phyloP scores from a whole-genome alignment of 1,139 yeast genomes.

The Hyphopichia burtonii region DNA sequence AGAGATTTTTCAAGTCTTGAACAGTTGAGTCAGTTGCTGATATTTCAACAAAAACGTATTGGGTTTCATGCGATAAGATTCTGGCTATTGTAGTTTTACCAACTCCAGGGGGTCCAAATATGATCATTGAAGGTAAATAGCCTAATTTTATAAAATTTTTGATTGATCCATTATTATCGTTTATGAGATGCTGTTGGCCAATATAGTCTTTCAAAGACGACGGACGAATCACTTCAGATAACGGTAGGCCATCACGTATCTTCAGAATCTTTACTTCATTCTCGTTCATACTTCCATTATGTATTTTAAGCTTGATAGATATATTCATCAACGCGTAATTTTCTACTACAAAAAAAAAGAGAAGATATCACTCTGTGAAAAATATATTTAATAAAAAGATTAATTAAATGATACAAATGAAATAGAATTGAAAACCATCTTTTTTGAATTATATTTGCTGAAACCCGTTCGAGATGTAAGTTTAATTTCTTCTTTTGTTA shows the following conservation, averaged over 20 bases:
- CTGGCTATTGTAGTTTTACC: conserved; percentile 48
- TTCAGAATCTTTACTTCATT: not conserved
- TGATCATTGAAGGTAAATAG: conserved; percentile 44
- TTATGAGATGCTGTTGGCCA: conserved; percentile 40
- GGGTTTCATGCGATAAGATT: conserved; percentile 31
- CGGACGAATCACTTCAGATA: conserved; percentile 30
- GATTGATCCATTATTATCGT: conserved; percentile 27
- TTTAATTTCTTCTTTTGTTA: not conserved
- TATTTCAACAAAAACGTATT: conserved; percentile 37
- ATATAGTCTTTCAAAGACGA: conserved; percentile 23
- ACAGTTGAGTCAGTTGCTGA: conserved; percentile 43
- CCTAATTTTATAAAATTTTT: conserved; percentile 33
- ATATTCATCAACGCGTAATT: too few relatives aligned
- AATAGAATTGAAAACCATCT: not conserved
- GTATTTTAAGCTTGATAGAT: too few relatives aligned
- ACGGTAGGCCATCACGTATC: conserved; percentile 10
- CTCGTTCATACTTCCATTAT: not conserved
- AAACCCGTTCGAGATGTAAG: not conserved
- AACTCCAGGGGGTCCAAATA: conserved; percentile 47
- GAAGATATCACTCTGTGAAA: not conserved
- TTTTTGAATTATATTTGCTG: too few relatives aligned
- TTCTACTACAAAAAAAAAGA: not conserved
- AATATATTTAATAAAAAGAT: not conserved
- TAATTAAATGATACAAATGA: not conserved
- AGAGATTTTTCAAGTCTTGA: conserved; percentile 26